Conservation (phyloP, 192 early-diverging fungal genomes). For the Haplosporangium gracile region DNA sequence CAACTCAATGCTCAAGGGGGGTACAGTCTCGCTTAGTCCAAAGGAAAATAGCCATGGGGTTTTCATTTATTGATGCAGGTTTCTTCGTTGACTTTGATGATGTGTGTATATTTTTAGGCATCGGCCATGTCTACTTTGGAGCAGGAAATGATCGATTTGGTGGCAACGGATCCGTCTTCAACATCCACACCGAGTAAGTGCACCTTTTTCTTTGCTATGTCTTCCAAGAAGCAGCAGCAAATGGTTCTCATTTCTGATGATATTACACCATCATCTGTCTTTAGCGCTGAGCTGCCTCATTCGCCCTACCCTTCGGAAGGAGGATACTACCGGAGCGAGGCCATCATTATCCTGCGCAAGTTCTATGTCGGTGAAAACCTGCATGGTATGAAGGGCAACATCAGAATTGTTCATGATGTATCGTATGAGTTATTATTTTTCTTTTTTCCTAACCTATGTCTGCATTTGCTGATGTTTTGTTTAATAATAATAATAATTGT, state of each 20-base stretch:
- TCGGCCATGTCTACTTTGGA: constrained; percentile 92
- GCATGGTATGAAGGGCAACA: constrained; percentile 67
- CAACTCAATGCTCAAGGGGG: background rate
- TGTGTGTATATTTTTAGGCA: constrained; percentile 48
- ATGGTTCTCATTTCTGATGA: background rate
- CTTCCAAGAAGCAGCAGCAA: background rate
- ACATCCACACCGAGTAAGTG: constrained; percentile 80
- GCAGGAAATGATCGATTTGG: constrained; percentile 97
- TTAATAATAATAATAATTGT: background rate
- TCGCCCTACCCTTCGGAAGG: constrained; percentile 70
- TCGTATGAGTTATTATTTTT: constrained; percentile 5
- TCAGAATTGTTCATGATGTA: background rate
- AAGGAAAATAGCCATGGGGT: background rate
- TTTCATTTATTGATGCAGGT: background rate
- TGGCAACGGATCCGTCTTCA: constrained; percentile 92
- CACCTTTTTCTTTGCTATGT: background rate
- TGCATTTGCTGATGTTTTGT: background rate
- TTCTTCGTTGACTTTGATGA: background rate
- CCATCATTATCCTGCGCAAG: constrained; percentile 86
- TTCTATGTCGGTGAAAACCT: constrained; percentile 96
- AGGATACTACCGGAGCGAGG: constrained; percentile 83
- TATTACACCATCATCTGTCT: constrained; percentile 6
- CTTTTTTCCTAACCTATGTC: background rate
- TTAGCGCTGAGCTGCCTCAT: constrained; percentile 54
- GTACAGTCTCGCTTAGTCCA: background rate